phyloP scores from a whole-genome alignment of 352 stramenopile genomes.

The Thalassiosira hispida region DNA sequence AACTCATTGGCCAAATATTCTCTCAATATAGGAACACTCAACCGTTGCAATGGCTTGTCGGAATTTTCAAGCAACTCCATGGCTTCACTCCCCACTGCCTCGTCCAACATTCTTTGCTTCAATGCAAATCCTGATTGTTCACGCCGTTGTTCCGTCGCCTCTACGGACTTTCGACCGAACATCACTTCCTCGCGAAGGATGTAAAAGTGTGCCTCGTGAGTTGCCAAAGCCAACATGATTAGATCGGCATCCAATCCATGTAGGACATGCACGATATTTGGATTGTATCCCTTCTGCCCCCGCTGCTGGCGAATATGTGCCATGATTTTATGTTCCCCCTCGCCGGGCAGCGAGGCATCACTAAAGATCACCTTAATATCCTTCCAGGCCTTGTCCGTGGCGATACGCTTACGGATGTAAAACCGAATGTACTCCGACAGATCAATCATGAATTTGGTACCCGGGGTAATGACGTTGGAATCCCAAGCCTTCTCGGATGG shows the following conservation, averaged over 20 bases:
- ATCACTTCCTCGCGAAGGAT: slow-evolving; percentile 95
- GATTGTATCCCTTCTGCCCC: slow-evolving; percentile 94
- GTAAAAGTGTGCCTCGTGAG: slow-evolving; percentile 98
- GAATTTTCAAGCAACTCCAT: slow-evolving; percentile 89
- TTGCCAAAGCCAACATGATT: slow-evolving; percentile 99
- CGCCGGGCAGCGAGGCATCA: slow-evolving; percentile 95
- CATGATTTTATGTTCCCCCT: slow-evolving; percentile 99
- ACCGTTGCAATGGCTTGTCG: slow-evolving; percentile 93
- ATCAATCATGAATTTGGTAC: slow-evolving; percentile 97
- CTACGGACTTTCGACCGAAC: slow-evolving; percentile 82
- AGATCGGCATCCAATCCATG: slow-evolving; percentile 99
- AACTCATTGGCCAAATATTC: slow-evolving; percentile 96
- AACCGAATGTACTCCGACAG: slow-evolving; percentile 93
- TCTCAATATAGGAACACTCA: slow-evolving; percentile 92
- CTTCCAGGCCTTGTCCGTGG: slow-evolving; percentile 88
- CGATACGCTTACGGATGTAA: slow-evolving; percentile 91
- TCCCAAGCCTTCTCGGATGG: slow-evolving; percentile 93
- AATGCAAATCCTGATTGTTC: slow-evolving; percentile 70
- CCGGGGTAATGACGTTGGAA: slow-evolving; percentile 99
- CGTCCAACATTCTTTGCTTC: slow-evolving; percentile 81
- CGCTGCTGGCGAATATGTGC: slow-evolving; percentile 94
- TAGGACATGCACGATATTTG: slow-evolving; percentile 96
- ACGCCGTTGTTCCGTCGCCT: slow-evolving; percentile 74
- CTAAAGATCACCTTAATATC: slow-evolving; percentile 96
- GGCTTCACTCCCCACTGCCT: slow-evolving; percentile 76